A percentile compares a stretch with the other conserved stretches of the same genome.
Evolutionary conservation across 768 basidiomycete species (phyloP).

Genomic region (Tylopilus vinaceipallidus): DNA sequence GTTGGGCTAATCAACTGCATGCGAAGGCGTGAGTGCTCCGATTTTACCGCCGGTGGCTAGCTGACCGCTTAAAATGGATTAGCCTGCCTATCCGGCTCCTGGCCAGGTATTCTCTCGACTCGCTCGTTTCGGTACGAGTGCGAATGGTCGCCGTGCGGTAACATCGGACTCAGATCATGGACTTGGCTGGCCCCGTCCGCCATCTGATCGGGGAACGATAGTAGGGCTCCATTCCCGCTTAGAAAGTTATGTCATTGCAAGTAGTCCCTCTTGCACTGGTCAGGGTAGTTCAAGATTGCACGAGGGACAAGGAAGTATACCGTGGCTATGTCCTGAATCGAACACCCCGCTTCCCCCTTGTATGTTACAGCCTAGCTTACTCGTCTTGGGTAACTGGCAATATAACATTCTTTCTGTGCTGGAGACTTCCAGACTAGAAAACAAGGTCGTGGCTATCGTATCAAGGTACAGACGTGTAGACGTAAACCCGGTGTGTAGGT

Average conservation of each 20-base stretch:
- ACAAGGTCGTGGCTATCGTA: background rate
- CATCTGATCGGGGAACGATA: background rate
- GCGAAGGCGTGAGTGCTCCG: background rate
- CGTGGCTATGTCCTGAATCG: too few relatives aligned
- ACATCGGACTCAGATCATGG: background rate
- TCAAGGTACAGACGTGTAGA: background rate
- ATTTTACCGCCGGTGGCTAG: background rate
- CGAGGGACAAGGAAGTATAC: too few relatives aligned
- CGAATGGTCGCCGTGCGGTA: background rate
- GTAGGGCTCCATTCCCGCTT: background rate
- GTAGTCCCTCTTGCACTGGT: too few relatives aligned
- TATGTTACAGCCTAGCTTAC: background rate
- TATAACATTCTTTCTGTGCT: background rate
- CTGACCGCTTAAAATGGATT: background rate
- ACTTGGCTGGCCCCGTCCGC: background rate
- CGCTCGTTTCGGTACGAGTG: background rate
- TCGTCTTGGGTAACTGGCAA: background rate
- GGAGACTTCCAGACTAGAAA: background rate
- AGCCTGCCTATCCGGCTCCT: background rate
- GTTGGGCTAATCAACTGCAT: background rate
- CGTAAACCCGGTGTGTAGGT: too few relatives aligned
- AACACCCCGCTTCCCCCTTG: background rate
- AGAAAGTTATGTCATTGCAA: background rate
- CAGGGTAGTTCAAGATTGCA: too few relatives aligned
- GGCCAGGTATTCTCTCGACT: background rate